Percentiles rank a stretch among this genome's conserved stretches.
Conservation (phyloP, 805 yeast species). For the Cephaloascus albidus region DNA sequence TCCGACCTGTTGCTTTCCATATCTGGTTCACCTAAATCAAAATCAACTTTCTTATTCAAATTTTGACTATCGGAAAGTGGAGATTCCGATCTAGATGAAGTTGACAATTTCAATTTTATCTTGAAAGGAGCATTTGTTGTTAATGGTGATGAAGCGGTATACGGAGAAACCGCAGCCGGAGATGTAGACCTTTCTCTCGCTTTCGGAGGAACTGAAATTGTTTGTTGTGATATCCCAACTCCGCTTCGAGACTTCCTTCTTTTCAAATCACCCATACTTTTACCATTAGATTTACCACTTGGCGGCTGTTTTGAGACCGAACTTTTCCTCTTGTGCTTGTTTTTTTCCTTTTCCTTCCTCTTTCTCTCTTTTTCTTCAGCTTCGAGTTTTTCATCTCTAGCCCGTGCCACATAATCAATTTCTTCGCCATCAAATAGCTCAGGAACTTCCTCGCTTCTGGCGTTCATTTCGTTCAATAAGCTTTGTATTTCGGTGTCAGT, state of each 20-base stretch:
- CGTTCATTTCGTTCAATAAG: slow-evolving; percentile 21
- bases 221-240: slow-evolving; percentile 4
- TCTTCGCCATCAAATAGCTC: slow-evolving; percentile 31
- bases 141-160: not conserved
- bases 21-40: not conserved
- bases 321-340: not conserved
- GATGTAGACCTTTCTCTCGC: not conserved
- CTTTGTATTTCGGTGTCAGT: slow-evolving; percentile 4
- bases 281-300: not conserved
- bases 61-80: not conserved
- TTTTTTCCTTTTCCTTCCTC: slow-evolving; percentile 3
- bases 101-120: not conserved
- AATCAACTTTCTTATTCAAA: not conserved
- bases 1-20: not conserved
- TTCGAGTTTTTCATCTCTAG: slow-evolving; percentile 11
- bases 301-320: not conserved
- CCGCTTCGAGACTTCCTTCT: slow-evolving; percentile 21
- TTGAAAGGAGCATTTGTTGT: not conserved
- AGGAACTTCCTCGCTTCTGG: slow-evolving; percentile 18
- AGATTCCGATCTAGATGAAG: not conserved
- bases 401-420: slow-evolving; percentile 1
- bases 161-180: not conserved
- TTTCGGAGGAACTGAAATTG: not conserved
- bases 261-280: slow-evolving; percentile 5
- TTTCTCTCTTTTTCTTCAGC: slow-evolving; percentile 8